phyloP scores from a whole-genome alignment of 1,284 basidiomycete genomes.

The Sporisorium reilianum region DNA sequence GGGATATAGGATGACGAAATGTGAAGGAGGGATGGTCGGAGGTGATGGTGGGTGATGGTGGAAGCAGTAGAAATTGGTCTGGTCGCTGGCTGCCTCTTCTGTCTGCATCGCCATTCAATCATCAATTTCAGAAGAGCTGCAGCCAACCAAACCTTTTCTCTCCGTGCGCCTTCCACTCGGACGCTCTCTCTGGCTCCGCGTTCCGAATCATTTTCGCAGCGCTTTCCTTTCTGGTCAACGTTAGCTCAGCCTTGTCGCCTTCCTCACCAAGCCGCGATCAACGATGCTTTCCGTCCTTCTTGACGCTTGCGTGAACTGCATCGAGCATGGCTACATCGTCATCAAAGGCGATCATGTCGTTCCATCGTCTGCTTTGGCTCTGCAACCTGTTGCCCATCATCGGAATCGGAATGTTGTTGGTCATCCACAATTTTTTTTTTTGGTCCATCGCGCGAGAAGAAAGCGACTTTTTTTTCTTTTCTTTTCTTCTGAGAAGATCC shows the following conservation, averaged over 20 bases:
- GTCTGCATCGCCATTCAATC: not conserved
- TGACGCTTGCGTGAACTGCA: no score
- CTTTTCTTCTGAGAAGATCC: constrained; percentile 1
- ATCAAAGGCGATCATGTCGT: no score
- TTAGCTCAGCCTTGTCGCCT: no score
- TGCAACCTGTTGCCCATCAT: not conserved
- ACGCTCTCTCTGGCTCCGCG: constrained; percentile 19
- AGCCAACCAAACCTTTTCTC: constrained; percentile 2
- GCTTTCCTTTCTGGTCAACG: constrained; percentile 3
- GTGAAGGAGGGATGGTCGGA: constrained; percentile 31
- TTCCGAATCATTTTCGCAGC: constrained; percentile 37
- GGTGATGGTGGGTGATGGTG: constrained; percentile 18
- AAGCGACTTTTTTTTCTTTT: constrained; percentile 6
- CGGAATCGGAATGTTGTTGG: not conserved
- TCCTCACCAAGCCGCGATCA: no score
- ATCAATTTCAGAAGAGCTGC: no score
- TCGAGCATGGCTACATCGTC: no score
- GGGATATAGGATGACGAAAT: constrained; percentile 14
- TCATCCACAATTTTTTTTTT: constrained; percentile 38
- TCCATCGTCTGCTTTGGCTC: not conserved
- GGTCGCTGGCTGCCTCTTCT: not conserved
- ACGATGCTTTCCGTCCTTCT: no score
- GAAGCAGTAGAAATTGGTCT: not conserved
- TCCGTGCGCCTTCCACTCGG: not conserved
- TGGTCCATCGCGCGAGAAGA: constrained; percentile 25